Conservation (phyloP, 2,329 filamentous ascomycete species). For the Coniella lustricola region DNA sequence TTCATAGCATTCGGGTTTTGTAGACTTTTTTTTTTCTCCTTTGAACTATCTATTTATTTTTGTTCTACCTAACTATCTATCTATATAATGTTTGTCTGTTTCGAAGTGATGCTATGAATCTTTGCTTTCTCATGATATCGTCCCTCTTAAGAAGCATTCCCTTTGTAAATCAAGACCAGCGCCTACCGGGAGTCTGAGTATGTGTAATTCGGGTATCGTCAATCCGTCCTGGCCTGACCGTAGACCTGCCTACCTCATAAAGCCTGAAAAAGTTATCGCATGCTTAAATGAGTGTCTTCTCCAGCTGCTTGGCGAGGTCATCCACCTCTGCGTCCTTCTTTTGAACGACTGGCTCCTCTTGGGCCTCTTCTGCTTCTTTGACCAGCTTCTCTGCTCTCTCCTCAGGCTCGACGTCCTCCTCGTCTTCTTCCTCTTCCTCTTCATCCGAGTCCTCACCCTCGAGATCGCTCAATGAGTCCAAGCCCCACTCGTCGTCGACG, state of each 20-base stretch:
- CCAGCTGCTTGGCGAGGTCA: slow-evolving; percentile 66
- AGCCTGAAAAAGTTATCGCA: slow-evolving; percentile 1
- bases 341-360: slow-evolving; percentile 66
- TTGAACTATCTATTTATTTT: not conserved
- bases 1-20: not conserved
- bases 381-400: slow-evolving; percentile 62
- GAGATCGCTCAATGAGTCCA: slow-evolving; percentile 81
- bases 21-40: not conserved
- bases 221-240: slow-evolving; percentile 14
- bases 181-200: slow-evolving; percentile 14
- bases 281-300: slow-evolving; percentile 55
- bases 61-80: not conserved
- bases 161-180: not conserved
- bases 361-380: slow-evolving; percentile 63
- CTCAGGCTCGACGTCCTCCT: slow-evolving; percentile 47
- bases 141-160: not conserved
- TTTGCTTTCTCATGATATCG: no score
- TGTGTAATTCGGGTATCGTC: slow-evolving; percentile 17
- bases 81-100: not conserved
- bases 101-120: not conserved
- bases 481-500: slow-evolving; percentile 73
- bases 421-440: slow-evolving; percentile 62
- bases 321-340: slow-evolving; percentile 73
- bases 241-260: slow-evolving; percentile 14
- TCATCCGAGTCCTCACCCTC: slow-evolving; percentile 70